Evolutionary conservation across 1,284 basidiomycete species (phyloP), one percentile per base, ranked within the genome.

Genomic region (Naganishia liquefaciens): DNA sequence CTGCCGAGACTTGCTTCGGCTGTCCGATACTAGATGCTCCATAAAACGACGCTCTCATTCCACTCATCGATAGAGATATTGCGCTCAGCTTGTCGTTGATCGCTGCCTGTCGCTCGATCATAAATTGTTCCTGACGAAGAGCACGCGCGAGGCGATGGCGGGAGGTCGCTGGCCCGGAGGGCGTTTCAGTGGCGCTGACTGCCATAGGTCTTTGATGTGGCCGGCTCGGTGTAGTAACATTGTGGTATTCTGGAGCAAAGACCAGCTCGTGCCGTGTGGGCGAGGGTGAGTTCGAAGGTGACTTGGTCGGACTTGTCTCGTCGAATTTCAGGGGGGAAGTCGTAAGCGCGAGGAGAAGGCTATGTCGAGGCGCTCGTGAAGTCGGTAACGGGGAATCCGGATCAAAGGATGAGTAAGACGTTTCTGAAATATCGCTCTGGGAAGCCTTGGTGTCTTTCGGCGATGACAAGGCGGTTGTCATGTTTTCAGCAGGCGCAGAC

Each of bases 51-150:
- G 46, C 30, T 27, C 39, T 49, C 46, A 60, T 39, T 1, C 57
- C 57, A 25, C 57, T 60, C 57, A 50, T 60, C 6, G 46, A 23
- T 37, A 60, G 17, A 19, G 57, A 60, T n/a, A 42, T 46, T 9
- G 46, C 57, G 28, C 33, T 60, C 39, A 60, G 23, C 37, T 60
- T 60, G 37, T 42, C 49, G 30, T 25, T 60, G 33, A 60, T 60
- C 7, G 57, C 28, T 13, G 46, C 57, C 27, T 60, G 57, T 11
- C 57, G 44, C 67, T 66, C 47, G 67, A 68, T 21, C 64, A 67
- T 21, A 64, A 66, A 66, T 66, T 71, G 68, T 63, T 68, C 68
- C 64, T 69, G 57, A 64, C 70, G 60, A 67, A 68, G 60, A 63
- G 67, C 50, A 67, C 68, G 43, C 63, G 65, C 15, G 60, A 66